phyloP scores from a whole-genome alignment of 2,329 filamentous ascomycete species.

The Tolypocladium ovalisporum region DNA sequence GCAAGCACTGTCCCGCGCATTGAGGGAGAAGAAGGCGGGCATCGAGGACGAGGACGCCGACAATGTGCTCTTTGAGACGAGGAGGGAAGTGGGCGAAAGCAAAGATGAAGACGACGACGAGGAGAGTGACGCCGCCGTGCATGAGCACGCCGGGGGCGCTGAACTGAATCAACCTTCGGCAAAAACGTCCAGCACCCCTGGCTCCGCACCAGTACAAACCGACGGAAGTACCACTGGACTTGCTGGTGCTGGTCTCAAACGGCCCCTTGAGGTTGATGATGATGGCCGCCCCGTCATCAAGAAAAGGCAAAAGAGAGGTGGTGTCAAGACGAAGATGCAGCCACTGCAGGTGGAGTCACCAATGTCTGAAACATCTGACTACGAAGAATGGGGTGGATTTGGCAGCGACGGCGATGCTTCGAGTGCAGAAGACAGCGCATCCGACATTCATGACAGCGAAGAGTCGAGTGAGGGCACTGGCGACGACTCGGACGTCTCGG shows the following conservation, averaged over 20 bases:
- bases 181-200: conserved; percentile 2
- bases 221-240: conserved; percentile 1
- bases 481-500: conserved; percentile 13
- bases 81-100: conserved; percentile 15
- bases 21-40: conserved; percentile 56
- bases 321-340: conserved; percentile 44
- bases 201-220: conserved; percentile 3
- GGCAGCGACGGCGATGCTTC: conserved; percentile 33
- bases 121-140: conserved; percentile 9
- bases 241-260: conserved; percentile 72
- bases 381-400: conserved; percentile 53
- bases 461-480: conserved; percentile 21
- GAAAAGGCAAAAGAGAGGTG: conserved; percentile 65
- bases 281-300: conserved; percentile 72
- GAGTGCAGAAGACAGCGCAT: conserved; percentile 8
- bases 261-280: conserved; percentile 70
- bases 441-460: conserved; percentile 16
- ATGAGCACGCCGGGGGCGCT: conserved; percentile 8
- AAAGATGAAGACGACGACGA: conserved; percentile 21
- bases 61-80: conserved; percentile 39
- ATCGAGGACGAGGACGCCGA: conserved; percentile 37
- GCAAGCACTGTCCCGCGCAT: conserved; percentile 51
- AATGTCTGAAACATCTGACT: conserved; percentile 24
- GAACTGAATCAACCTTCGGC: neutral
- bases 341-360: conserved; percentile 26